Conservation (phyloP, 2,329 filamentous ascomycete species). For the Thermothelomyces thermophilus region DNA sequence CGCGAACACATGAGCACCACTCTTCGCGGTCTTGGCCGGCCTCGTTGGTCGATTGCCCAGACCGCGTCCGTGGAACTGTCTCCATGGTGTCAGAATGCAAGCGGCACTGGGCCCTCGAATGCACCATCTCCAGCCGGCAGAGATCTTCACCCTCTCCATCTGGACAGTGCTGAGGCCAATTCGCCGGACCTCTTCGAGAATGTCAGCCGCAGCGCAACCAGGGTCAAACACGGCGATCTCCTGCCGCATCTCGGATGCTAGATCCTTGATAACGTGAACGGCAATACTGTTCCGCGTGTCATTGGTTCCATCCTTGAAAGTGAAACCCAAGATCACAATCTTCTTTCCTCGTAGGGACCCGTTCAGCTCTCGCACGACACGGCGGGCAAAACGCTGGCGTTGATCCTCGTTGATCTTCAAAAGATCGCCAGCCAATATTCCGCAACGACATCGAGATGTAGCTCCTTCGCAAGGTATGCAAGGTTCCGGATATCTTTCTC, state of each 20-base stretch:
- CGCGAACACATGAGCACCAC: not conserved
- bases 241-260: conserved; percentile 43
- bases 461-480: conserved; percentile 49
- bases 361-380: conserved; percentile 48
- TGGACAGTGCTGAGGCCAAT: conserved; percentile 27
- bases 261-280: conserved; percentile 43
- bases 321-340: conserved; percentile 51
- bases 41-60: conserved; percentile 11
- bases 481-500: conserved; percentile 55
- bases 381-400: conserved; percentile 45
- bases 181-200: conserved; percentile 26
- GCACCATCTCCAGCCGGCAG: conserved; percentile 37
- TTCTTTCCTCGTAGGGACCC: conserved; percentile 50
- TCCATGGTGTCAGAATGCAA: conserved; percentile 46
- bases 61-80: conserved; percentile 39
- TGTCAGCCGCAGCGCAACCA: conserved; percentile 31
- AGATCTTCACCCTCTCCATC: conserved; percentile 32
- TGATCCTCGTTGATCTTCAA: conserved; percentile 55
- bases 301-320: conserved; percentile 56
- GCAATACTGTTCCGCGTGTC: conserved; percentile 53
- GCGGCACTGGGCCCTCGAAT: conserved; percentile 41
- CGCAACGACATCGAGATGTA: conserved; percentile 51
- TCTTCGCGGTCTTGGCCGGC: not conserved
- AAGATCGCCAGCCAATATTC: conserved; percentile 53
- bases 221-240: conserved; percentile 50